phyloP scores from a whole-genome alignment of 441 rosid genomes.

The Hura crepitans region DNA sequence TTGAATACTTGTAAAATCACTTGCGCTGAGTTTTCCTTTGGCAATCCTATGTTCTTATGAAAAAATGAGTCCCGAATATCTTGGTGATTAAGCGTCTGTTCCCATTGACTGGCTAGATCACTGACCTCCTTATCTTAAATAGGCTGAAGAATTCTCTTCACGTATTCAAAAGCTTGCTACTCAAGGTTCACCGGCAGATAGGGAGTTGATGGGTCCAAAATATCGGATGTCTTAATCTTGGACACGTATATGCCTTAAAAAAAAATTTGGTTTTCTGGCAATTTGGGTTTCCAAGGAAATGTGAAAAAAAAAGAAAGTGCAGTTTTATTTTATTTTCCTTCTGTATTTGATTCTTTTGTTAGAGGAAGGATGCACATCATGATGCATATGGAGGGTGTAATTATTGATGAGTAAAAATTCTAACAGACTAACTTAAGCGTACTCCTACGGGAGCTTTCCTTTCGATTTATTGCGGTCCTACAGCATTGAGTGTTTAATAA shows the following conservation, averaged over 20 bases:
- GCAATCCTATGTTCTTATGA: not conserved
- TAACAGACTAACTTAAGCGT: not conserved
- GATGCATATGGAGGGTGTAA: not conserved
- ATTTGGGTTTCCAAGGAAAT: not conserved
- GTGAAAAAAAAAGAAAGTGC: too few species aligned
- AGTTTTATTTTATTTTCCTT: too few species aligned
- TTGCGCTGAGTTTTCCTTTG: not conserved
- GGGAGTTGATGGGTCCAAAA: slow-evolving; percentile 54
- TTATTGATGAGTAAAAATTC: not conserved
- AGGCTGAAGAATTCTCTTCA: slow-evolving; percentile 93
- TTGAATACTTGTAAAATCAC: not conserved
- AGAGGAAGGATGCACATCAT: not conserved
- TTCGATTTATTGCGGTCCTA: not conserved
- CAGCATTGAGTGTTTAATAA: too few species aligned
- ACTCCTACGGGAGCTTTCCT: not conserved
- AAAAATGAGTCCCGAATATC: not conserved
- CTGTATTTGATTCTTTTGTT: not conserved
- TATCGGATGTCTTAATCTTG: slow-evolving; percentile 61
- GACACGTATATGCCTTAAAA: not conserved
- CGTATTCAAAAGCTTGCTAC: slow-evolving; percentile 67
- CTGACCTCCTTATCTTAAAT: slow-evolving; percentile 25
- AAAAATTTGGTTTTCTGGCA: slow-evolving; percentile 4
- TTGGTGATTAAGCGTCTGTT: not conserved
- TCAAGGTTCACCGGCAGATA: slow-evolving; percentile 64
- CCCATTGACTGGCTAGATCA: not conserved